These are phyloP conservation scores for Rhypophila decipiens DNA, from an alignment of 495 filamentous ascomycete genomes.

Conservation along the genomic window DNA sequence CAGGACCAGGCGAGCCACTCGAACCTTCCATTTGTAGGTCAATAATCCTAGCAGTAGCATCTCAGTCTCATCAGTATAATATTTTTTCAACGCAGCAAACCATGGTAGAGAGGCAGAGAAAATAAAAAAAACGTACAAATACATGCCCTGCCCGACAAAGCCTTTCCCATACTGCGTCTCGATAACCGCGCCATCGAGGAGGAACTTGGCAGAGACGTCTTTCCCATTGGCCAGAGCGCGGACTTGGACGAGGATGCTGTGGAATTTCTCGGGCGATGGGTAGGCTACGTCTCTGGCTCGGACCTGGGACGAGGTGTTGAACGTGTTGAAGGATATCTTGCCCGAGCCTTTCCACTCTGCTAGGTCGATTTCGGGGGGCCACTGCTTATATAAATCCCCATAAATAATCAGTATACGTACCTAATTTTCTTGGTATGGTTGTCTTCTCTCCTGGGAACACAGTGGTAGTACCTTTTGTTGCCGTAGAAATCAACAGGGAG, in stretches of 20 bases:
- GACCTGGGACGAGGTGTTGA: slow-evolving; percentile 48
- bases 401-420: too few species aligned
- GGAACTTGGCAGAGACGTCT: slow-evolving; percentile 48
- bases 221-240: slow-evolving; percentile 43
- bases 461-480: too few species aligned
- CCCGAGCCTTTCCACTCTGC: slow-evolving; percentile 59
- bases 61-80: neutral
- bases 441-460: too few species aligned
- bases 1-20: slow-evolving; percentile 41
- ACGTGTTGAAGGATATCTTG: slow-evolving; percentile 56
- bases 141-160: slow-evolving; percentile 44
- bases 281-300: slow-evolving; percentile 44
- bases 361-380: slow-evolving; percentile 60
- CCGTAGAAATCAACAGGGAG: too few species aligned
- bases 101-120: neutral
- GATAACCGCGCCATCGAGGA: slow-evolving; percentile 43
- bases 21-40: slow-evolving; percentile 47
- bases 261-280: slow-evolving; percentile 39
- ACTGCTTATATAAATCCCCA: too few species aligned
- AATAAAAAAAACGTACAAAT: slow-evolving; percentile 28
- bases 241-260: slow-evolving; percentile 45
- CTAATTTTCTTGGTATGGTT: too few species aligned
- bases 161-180: slow-evolving; percentile 47
- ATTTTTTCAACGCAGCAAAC: neutral
- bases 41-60: slow-evolving; percentile 31